Evolutionary conservation across 139 green algal genomes (phyloP).

Genomic region (Micromonas pusilla): DNA sequence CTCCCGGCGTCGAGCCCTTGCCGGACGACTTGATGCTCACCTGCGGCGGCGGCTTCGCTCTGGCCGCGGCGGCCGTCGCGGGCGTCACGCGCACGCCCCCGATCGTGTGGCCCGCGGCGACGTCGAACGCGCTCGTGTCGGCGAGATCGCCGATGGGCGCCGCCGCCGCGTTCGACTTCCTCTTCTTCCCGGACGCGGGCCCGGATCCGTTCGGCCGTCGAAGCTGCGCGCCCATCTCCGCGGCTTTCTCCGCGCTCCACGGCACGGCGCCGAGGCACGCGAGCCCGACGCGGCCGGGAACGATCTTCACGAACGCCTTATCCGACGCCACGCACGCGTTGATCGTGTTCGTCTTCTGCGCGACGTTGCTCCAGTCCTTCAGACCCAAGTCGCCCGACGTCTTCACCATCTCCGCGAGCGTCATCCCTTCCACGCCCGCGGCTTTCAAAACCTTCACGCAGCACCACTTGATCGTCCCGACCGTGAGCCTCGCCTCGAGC

Average conservation of each 20-base stretch:
- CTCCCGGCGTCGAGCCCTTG: not conserved
- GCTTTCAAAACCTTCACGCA: conserved; percentile 3
- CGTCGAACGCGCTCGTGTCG: too few species aligned
- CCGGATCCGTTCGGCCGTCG: not conserved
- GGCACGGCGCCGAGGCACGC: not conserved
- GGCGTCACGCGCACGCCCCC: too few species aligned
- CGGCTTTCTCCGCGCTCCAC: too few species aligned
- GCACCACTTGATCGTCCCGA: conserved; percentile 10
- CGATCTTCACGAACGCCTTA: conserved; percentile 9
- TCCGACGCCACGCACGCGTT: conserved; percentile 3
- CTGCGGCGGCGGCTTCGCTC: too few species aligned
- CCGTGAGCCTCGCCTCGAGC: not conserved
- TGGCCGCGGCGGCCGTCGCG: too few species aligned
- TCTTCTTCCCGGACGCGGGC: not conserved
- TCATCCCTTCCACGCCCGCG: not conserved
- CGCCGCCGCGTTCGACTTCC: too few species aligned
- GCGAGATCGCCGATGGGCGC: too few species aligned
- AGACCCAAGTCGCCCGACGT: not conserved
- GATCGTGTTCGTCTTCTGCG: conserved; percentile 19
- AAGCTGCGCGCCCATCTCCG: too few species aligned
- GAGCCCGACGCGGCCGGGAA: conserved; percentile 8
- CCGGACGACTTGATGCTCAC: too few species aligned
- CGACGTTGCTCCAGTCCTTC: not conserved
- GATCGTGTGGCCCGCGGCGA: not conserved
- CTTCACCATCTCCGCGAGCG: conserved; percentile 13